Evolutionary conservation across 2,329 filamentous ascomycete species (phyloP).

Genomic region (Penicillium sp.): DNA sequence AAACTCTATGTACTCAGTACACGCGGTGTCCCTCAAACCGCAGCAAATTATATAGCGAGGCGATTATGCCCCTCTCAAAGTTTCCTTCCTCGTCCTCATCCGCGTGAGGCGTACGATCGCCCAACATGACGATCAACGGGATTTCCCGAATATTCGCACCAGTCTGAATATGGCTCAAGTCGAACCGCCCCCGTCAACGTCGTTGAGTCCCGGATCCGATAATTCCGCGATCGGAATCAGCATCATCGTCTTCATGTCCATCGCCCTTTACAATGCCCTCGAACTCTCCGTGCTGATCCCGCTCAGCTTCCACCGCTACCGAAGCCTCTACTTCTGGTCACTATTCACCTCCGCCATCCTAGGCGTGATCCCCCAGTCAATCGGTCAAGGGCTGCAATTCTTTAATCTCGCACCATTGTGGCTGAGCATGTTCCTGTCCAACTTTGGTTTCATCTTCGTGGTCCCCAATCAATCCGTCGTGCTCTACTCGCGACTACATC

Average conservation of each 20-base stretch:
- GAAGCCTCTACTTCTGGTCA: slow-evolving; percentile 37
- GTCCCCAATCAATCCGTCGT: slow-evolving; percentile 59
- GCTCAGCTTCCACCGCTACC: slow-evolving; percentile 27
- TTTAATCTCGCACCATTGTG: slow-evolving; percentile 27
- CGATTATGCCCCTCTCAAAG: neutral
- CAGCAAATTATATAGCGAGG: neutral
- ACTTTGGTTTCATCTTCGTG: slow-evolving; percentile 56
- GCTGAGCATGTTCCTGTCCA: slow-evolving; percentile 36
- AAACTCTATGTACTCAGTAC: neutral
- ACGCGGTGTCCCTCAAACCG: neutral
- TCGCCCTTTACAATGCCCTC: slow-evolving; percentile 48
- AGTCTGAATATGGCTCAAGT: neutral
- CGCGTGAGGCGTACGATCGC: neutral
- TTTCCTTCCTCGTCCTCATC: neutral
- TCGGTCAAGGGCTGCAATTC: slow-evolving; percentile 39
- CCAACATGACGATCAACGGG: neutral
- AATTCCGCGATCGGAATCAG: slow-evolving; percentile 3
- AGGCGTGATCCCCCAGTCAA: slow-evolving; percentile 26
- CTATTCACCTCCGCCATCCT: slow-evolving; percentile 29
- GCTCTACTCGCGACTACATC: slow-evolving; percentile 59
- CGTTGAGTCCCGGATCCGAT: neutral
- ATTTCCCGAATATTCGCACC: neutral
- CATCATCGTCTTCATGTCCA: slow-evolving; percentile 20
- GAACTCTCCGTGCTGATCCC: slow-evolving; percentile 33
- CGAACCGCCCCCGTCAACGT: neutral